Evolutionary conservation across 2,329 filamentous ascomycete genomes (phyloP).

Genomic region (Diaporthe destruens): DNA sequence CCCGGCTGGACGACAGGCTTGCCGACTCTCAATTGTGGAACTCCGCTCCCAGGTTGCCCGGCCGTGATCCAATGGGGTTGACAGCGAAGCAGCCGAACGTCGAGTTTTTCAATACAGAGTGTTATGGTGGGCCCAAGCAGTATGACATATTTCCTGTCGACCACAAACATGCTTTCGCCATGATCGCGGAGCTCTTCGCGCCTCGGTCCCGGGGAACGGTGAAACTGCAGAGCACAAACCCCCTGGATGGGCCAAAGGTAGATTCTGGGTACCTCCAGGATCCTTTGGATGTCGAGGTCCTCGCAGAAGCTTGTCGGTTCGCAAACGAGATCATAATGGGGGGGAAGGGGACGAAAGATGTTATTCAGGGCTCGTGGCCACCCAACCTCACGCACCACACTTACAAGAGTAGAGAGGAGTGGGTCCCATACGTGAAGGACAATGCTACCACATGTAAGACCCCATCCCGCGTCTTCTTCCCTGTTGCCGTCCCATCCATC

Average conservation of each 20-base stretch:
- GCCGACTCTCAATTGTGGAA: conserved; percentile 18
- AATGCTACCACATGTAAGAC: conserved; percentile 25
- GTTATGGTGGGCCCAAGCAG: conserved; percentile 22
- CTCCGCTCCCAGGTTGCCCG: background rate
- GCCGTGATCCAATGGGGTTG: background rate
- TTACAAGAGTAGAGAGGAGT: conserved; percentile 11
- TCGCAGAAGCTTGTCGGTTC: conserved; percentile 17
- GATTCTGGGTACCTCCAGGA: conserved; percentile 16
- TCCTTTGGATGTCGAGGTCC: conserved; percentile 16
- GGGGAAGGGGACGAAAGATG: conserved; percentile 4
- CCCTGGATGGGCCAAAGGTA: background rate
- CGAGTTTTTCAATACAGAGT: conserved; percentile 30
- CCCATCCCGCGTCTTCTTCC: background rate
- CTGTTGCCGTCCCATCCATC: background rate
- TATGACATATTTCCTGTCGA: conserved; percentile 9
- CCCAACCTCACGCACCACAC: conserved; percentile 22
- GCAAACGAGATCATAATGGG: conserved; percentile 16
- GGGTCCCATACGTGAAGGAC: conserved; percentile 13
- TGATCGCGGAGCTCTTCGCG: conserved; percentile 16
- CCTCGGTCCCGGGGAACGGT: background rate
- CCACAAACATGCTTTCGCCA: conserved; percentile 20
- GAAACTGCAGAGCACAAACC: background rate
- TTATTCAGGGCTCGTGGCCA: conserved; percentile 8
- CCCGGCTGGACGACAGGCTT: conserved; percentile 29
- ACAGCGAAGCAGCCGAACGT: conserved; percentile 14